Base-by-base conservation (phyloP, 192 early-diverging fungal genomes). In the Coemansia sp. region DNA sequence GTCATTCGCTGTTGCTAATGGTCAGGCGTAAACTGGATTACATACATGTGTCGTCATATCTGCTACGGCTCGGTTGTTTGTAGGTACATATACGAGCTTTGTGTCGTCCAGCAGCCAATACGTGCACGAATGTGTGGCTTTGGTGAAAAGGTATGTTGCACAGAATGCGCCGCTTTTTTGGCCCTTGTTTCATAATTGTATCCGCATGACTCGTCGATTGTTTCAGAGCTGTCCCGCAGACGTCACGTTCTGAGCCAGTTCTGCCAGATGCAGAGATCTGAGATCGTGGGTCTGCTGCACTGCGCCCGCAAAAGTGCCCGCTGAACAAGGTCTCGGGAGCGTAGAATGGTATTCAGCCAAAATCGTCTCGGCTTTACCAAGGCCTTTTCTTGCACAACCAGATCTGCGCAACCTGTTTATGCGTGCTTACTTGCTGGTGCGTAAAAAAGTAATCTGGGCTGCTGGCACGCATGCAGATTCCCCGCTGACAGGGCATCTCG, bases 101-200 rank as follows among this genome's bases (percentile, higher is more conserved):
- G 69, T 9, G 86, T 90, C 26, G 62, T 82, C 9, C 89, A 90
- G 62, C 82, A 90, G 51, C 89, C 89, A 12, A 66, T 82, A 20
- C 75, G 83, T 23, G 88, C 87, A 19, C 84, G 87, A 25, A 85
- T 82, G 75, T 87, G 85, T 62, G 88, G 86, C n/a, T 88, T 87
- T 74, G 85, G 85, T 5, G 87, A 90, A 56, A 87, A 86, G 63
- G 77, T 71, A 75, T 19, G 55, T 37, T 56, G 26, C 15, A 34
- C 31, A 19, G 54, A 61, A n/a, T 17, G 46, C 11, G 28, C 60
- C 37, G 44, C 23, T 15, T 53, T 20, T 48, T 48, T 20, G 17
- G 4, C 47, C 47, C 47, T 19, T 44, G 40, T 48, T 48, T 48
- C 47, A 48, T 19, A 20, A 8, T 48, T 20, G 47, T 17, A 20